These are phyloP conservation scores for Deuterostichococcus epilithicus DNA, from an alignment of 139 green algal species.

Conservation along the genomic window DNA sequence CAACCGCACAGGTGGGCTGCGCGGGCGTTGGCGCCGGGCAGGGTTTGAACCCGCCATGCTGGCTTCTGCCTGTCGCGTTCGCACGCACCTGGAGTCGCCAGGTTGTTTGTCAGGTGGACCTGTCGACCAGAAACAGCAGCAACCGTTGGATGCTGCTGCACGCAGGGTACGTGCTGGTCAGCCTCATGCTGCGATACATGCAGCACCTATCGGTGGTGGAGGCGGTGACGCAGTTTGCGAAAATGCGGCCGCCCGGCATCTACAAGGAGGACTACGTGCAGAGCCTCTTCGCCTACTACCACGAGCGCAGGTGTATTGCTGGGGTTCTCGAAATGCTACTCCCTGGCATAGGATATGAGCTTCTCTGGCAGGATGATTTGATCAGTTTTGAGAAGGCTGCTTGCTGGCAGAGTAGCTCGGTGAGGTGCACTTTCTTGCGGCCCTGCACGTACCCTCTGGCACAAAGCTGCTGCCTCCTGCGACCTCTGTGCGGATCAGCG, in stretches of 20 bases:
- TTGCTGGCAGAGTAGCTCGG: neutral
- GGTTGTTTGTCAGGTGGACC: neutral
- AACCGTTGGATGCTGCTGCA: neutral
- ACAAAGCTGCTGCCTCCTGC: neutral
- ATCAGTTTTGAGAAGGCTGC: too few species aligned
- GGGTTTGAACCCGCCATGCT: neutral
- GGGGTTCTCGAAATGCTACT: neutral
- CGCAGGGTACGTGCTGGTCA: slow-evolving; percentile 67
- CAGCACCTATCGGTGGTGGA: slow-evolving; percentile 38
- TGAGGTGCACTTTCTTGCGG: neutral
- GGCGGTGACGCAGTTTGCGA: slow-evolving; percentile 63
- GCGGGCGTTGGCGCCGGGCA: neutral
- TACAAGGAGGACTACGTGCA: slow-evolving; percentile 97
- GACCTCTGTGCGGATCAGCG: neutral
- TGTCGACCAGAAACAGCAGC: neutral
- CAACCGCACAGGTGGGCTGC: slow-evolving; percentile 80
- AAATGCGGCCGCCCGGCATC: slow-evolving; percentile 82
- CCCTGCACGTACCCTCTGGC: too few species aligned
- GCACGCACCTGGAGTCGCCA: neutral
- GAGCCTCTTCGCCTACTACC: slow-evolving; percentile 82
- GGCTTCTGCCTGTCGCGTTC: neutral
- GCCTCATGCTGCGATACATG: slow-evolving; percentile 44
- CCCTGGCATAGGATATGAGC: neutral
- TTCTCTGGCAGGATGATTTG: too few species aligned
- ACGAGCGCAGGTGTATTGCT: slow-evolving; percentile 42